phyloP scores from a whole-genome alignment of 176 grass and related monocot species.

The Aechmea fasciata region DNA sequence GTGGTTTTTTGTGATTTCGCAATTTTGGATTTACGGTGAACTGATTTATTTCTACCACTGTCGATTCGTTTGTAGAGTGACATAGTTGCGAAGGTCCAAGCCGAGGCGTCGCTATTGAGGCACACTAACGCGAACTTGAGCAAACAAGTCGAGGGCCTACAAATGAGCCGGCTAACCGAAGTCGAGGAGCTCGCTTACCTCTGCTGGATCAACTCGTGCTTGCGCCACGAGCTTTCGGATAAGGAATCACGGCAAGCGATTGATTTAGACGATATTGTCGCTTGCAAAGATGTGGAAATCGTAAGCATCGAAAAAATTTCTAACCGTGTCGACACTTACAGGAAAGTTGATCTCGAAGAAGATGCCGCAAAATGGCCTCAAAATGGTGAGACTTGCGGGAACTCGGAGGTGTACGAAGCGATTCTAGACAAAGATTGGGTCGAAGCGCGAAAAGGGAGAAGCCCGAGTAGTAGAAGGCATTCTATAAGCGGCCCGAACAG shows the following conservation, averaged over 20 bases:
- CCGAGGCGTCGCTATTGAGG: constrained; percentile 69
- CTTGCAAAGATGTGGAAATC: constrained; percentile 15
- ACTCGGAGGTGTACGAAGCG: constrained; percentile 33
- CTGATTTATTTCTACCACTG: not conserved
- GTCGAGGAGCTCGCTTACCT: constrained; percentile 99
- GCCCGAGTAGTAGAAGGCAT: constrained; percentile 57
- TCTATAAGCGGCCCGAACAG: constrained; percentile 75
- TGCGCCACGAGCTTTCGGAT: constrained; percentile 83
- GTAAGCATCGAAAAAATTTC: constrained; percentile 14
- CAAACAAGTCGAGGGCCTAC: constrained; percentile 96
- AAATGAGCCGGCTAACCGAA: constrained; percentile 88
- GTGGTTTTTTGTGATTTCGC: not conserved
- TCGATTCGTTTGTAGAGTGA: constrained; percentile 51
- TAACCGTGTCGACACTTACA: constrained; percentile 4
- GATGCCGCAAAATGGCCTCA: constrained; percentile 54
- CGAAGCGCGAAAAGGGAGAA: constrained; percentile 44
- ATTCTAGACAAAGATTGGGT: constrained; percentile 76
- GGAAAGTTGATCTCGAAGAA: constrained; percentile 38
- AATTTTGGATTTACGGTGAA: too few species aligned
- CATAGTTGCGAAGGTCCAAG: constrained; percentile 89
- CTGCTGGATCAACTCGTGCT: constrained; percentile 95
- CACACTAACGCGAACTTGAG: constrained; percentile 85
- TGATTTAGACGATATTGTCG: constrained; percentile 29
- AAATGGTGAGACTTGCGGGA: constrained; percentile 39
- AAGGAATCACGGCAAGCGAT: constrained; percentile 40